These are phyloP conservation scores for Talaromyces sp. DNA, from an alignment of 2,329 filamentous ascomycete genomes.

Conservation along the genomic window DNA sequence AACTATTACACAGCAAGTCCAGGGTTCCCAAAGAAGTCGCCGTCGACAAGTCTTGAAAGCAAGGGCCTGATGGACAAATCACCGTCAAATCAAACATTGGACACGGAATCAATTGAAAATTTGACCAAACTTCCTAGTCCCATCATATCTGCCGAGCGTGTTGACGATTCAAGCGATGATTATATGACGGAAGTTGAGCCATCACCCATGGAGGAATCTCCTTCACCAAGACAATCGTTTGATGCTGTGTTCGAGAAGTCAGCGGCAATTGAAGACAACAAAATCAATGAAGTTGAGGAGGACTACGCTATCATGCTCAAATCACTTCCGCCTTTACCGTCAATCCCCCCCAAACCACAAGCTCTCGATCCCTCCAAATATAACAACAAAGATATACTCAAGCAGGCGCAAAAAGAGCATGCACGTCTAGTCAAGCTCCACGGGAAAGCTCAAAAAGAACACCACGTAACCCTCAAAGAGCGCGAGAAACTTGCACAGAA, in stretches of 20 bases:
- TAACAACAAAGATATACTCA: slow-evolving; percentile 62
- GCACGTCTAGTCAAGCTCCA: slow-evolving; percentile 62
- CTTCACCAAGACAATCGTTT: slow-evolving; percentile 7
- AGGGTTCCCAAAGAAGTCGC: slow-evolving; percentile 42
- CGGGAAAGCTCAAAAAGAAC: slow-evolving; percentile 63
- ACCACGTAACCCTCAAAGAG: slow-evolving; percentile 56
- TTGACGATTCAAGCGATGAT: neutral
- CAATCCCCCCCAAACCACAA: slow-evolving; percentile 53
- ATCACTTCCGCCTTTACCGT: slow-evolving; percentile 47
- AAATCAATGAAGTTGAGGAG: neutral
- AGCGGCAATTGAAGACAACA: neutral
- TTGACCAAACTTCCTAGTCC: slow-evolving; percentile 7
- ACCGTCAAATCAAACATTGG: neutral
- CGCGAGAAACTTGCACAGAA: slow-evolving; percentile 32
- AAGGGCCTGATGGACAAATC: neutral
- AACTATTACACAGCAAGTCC: slow-evolving; percentile 91
- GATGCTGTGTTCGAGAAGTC: neutral
- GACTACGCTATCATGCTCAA: slow-evolving; percentile 9
- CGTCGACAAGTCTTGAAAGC: neutral
- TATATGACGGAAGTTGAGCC: slow-evolving; percentile 10
- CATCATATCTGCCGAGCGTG: neutral
- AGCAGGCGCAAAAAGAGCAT: slow-evolving; percentile 66
- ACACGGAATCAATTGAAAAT: neutral
- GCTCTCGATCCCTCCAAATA: slow-evolving; percentile 58
- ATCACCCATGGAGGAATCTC: slow-evolving; percentile 4